Base-by-base conservation (phyloP, 768 basidiomycete species). In the Termitomyces sp. region DNA sequence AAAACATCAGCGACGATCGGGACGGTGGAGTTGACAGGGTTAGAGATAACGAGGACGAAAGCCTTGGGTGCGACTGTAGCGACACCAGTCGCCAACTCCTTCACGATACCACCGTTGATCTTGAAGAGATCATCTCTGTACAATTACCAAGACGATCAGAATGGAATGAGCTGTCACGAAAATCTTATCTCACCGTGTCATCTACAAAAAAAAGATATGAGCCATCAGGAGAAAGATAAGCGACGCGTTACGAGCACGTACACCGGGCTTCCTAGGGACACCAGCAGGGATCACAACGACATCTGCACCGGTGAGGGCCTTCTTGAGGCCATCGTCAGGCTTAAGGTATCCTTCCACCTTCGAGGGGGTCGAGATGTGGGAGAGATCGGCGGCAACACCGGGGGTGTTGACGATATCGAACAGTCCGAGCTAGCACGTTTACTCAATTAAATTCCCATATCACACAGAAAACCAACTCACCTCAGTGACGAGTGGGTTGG, bases 21-120 rank as follows among this genome's bases (percentile, higher is more conserved):
- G 39, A 98, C 96, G 39, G 97, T 98, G 43, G 96, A 98, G 84
- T 99, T 98, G 71, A 99, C 96, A 33, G 97, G 97, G 81, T 99
- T 99, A 66, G 97, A 96, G 74, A 99, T 98, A 64, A 99, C 95
- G 49, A 95, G 85, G 45, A 98, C 85, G 67, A 90, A 89, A 22
- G 97, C 97, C 69, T 94, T 95, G 59, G 96, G 96, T 43, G 85
- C 84, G 49, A 76, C 70, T 16, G 82, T 86, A 16, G 96, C 95
- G 66, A 95, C 91, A 33, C 91, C 95, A 36, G 85, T 88, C 16
- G 95, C 96, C 58, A 99, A 86, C 68, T 93, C 93, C 65, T 88
- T 88, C 58, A 98, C 91, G 71, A 99, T 99, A 47, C 94, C 94
- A 56, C 93, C 97, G 76, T 99, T 99, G 81, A 95, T 97, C 93